Evolutionary conservation across 2,329 filamentous ascomycete genomes (phyloP).

Genomic region (Albophoma yamanashiensis): DNA sequence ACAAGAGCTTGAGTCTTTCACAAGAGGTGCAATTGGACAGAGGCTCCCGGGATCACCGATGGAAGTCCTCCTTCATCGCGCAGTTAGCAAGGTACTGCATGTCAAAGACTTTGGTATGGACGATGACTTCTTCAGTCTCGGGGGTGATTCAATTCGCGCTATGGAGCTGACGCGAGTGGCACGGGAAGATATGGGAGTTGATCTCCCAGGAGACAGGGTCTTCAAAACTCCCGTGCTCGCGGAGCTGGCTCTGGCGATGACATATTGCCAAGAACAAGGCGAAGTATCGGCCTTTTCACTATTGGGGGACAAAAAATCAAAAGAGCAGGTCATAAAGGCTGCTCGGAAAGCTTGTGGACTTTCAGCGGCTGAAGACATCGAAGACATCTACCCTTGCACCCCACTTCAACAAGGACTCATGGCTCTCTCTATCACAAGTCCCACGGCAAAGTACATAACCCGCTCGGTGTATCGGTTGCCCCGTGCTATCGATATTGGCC

Average conservation of each 20-base stretch:
- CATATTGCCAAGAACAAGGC: background rate
- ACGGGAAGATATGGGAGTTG: slow-evolving; percentile 8
- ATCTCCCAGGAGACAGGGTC: slow-evolving; percentile 3
- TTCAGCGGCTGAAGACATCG: slow-evolving; percentile 3
- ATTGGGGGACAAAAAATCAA: background rate
- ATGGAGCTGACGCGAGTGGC: slow-evolving; percentile 30
- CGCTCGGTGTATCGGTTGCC: slow-evolving; percentile 6
- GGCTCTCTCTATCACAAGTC: slow-evolving; percentile 13
- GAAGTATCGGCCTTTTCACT: slow-evolving; percentile 4
- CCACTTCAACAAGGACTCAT: slow-evolving; percentile 25
- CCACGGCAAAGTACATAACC: slow-evolving; percentile 9
- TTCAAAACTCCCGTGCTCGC: slow-evolving; percentile 2
- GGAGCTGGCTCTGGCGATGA: slow-evolving; percentile 1
- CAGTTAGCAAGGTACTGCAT: background rate
- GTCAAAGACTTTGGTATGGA: slow-evolving; percentile 13
- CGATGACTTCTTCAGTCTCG: slow-evolving; percentile 28
- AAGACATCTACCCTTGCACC: slow-evolving; percentile 25
- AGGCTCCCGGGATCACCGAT: background rate
- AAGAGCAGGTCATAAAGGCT: background rate
- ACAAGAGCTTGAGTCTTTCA: background rate
- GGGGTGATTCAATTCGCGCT: slow-evolving; percentile 32
- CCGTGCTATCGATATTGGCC: background rate
- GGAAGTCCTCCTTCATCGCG: background rate
- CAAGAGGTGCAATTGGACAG: background rate
- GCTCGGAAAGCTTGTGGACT: background rate